Evolutionary conservation across 2,329 filamentous ascomycete species (phyloP), one percentile per base, ranked within the genome.

Genomic region (Aureobasidium sp.): DNA sequence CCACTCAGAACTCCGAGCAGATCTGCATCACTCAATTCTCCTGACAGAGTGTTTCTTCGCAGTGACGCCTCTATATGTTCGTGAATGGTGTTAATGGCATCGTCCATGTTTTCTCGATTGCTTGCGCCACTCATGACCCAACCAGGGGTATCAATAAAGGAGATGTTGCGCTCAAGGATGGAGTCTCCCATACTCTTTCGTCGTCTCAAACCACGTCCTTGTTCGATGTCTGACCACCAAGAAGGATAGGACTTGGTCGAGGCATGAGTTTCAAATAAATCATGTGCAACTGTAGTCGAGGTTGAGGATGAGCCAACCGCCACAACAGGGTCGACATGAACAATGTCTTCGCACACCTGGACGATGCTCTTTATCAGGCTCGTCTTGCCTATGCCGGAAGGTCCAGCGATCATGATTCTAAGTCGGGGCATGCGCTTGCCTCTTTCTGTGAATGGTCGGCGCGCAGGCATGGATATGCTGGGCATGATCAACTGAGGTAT

Each of bases 401-500:
- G 84, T 34, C 94, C 94, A 57, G 91, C 88, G 61, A 97, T 80
- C 65, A 97, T 79, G n/a, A 97, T 79, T 76, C 96, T 97, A 60
- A 97, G 79, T 68, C 90, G 87, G 1, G 93, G 93, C 72, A 97
- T 83, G 37, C 82, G 82, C 76, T 88, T 93, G 16, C 94, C 94
- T 50, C 83, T 83, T n/a, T 89, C 85, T 0, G 94, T 97, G 73
- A 97, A 97, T 0, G 92, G 92, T 57, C 91, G 83, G 54, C 94
- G 85, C 64, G 85, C 89, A 3, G 94, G 93, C 84, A 99, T 94
- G 64, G 85, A 86, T 68, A 99, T 87, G 70, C 91, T 96, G 5
- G 94, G 94, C 94, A 99, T 99, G 63, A 99, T 90, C n/a, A 99
- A 82, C 73, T 97, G 92, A 29, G 88, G 88, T 44, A 76, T 70